Conservation (phyloP, 192 early-diverging fungal species). For the Backusella morwellensis region DNA sequence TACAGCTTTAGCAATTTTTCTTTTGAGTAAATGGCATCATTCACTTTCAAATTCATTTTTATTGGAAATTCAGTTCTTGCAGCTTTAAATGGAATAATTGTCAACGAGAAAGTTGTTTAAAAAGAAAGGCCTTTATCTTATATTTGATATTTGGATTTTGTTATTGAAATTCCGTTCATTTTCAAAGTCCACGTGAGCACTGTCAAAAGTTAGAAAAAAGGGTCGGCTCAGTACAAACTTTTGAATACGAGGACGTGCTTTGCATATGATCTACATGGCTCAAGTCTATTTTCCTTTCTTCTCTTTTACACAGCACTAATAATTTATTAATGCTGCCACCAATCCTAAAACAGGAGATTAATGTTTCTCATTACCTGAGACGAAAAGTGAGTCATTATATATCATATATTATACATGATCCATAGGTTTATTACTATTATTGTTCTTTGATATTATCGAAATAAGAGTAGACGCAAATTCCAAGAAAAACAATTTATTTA, state of each 20-base stretch:
- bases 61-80: not conserved
- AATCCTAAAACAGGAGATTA: not conserved
- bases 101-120: not conserved
- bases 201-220: not conserved
- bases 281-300: not conserved
- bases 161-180: not conserved
- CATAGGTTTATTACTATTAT: too few relatives aligned
- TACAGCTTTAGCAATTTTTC: conserved; percentile 11
- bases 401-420: too few relatives aligned
- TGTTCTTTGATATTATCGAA: too few relatives aligned
- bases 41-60: not conserved
- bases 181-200: not conserved
- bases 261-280: not conserved
- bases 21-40: not conserved
- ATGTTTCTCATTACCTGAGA: not conserved
- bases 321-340: not conserved
- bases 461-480: too few relatives aligned
- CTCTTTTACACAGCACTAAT: not conserved
- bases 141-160: not conserved
- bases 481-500: too few relatives aligned
- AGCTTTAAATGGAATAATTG: not conserved
- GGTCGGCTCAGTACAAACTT: not conserved
- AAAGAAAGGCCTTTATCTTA: not conserved
- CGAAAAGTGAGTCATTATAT: not conserved
- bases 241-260: too few relatives aligned